These are phyloP conservation scores for Cyberlindnera maritima DNA, from an alignment of 805 yeast genomes.

Conservation along the genomic window DNA sequence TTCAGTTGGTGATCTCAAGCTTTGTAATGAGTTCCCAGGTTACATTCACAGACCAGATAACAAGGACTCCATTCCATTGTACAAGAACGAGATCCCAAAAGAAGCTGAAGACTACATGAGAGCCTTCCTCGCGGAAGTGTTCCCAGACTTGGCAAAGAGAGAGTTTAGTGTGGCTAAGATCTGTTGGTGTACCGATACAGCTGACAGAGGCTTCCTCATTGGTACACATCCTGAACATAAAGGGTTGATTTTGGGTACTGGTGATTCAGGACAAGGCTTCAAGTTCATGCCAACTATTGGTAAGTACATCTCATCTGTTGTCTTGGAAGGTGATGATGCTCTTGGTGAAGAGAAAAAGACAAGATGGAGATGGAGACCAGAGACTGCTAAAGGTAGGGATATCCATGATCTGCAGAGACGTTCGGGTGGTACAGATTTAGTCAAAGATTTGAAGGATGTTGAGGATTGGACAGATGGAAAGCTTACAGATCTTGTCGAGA, in stretches of 20 bases:
- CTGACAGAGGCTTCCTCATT: constrained; percentile 32
- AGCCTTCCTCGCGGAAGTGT: constrained; percentile 30
- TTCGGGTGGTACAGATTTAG: constrained; percentile 30
- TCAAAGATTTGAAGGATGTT: constrained; percentile 30
- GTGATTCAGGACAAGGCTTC: constrained; percentile 38
- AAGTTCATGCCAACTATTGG: constrained; percentile 37
- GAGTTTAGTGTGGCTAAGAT: constrained; percentile 31
- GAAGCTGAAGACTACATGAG: constrained; percentile 35
- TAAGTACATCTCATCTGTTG: constrained; percentile 31
- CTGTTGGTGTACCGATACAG: constrained; percentile 39
- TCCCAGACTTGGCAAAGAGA: constrained; percentile 32
- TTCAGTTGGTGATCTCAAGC: constrained; percentile 32
- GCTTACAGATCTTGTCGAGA: background rate
- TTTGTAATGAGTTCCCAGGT: constrained; percentile 41
- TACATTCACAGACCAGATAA: constrained; percentile 28
- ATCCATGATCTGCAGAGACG: constrained; percentile 27
- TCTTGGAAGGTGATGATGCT: constrained; percentile 29
- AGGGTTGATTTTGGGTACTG: constrained; percentile 32
- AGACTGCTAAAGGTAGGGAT: constrained; percentile 27
- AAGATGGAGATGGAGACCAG: constrained; percentile 38
- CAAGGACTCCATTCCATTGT: constrained; percentile 30
- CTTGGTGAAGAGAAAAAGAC: constrained; percentile 26
- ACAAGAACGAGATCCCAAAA: constrained; percentile 30
- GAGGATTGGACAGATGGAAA: constrained; percentile 26
- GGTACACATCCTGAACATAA: constrained; percentile 31